Percentiles rank a stretch among this genome's conserved stretches.
phyloP scores from a whole-genome alignment of 805 yeast species.

The Saccharomycopsis fermentans region DNA sequence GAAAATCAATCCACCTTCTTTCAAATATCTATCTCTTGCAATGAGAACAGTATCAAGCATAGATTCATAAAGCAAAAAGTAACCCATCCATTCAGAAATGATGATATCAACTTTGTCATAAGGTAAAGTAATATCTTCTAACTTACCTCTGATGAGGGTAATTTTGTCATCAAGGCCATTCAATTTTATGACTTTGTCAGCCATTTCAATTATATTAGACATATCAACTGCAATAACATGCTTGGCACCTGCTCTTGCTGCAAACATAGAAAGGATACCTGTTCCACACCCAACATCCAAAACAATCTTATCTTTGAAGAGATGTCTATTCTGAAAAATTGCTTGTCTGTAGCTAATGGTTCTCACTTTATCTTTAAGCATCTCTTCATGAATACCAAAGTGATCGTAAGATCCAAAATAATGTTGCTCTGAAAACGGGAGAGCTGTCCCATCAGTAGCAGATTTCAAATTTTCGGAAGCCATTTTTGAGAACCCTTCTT shows the following conservation, averaged over 20 bases:
- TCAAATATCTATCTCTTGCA: constrained; percentile 85
- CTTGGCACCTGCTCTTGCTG: constrained; percentile 97
- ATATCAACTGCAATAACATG: constrained; percentile 96
- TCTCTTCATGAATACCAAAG: constrained; percentile 96
- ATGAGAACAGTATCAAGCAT: constrained; percentile 93
- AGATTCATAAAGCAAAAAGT: constrained; percentile 87
- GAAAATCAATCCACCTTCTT: constrained; percentile 75
- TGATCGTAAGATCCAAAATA: constrained; percentile 94
- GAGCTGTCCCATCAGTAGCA: constrained; percentile 57
- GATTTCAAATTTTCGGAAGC: not conserved
- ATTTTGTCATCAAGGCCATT: constrained; percentile 83
- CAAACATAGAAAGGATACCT: constrained; percentile 95
- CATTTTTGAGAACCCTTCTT: not conserved
- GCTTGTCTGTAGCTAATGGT: constrained; percentile 89
- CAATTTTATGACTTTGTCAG: constrained; percentile 72
- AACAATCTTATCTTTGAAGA: constrained; percentile 88
- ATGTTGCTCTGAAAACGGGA: constrained; percentile 77
- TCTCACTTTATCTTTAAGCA: constrained; percentile 92
- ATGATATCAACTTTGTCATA: constrained; percentile 87
- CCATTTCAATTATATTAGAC: constrained; percentile 94
- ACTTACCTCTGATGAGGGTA: constrained; percentile 81
- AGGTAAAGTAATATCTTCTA: constrained; percentile 87
- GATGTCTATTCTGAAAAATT: constrained; percentile 76
- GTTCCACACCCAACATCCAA: constrained; percentile 99
- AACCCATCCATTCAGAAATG: constrained; percentile 99